Base-by-base conservation (phyloP, 495 filamentous ascomycete genomes). In the Cercophora samala region DNA sequence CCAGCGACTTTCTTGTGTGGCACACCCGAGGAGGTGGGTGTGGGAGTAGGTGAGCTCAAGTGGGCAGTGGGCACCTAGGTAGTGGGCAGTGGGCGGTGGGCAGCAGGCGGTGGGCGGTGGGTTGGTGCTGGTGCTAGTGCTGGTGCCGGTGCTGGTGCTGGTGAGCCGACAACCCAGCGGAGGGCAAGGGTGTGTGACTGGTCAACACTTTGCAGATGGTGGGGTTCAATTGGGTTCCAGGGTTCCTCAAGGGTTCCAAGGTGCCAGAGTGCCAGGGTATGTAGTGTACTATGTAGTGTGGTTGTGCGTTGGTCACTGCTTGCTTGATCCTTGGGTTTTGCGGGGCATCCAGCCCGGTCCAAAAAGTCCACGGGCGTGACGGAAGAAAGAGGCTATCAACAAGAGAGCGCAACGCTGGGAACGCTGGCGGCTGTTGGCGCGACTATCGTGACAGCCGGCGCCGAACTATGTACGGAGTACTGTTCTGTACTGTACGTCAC, bases 351-450 rank as follows among this genome's bases (percentile, higher is more conserved):
- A 46, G 37, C 37, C 37, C 37, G 13, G 37, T 46, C 37, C 37
- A 46, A 46, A 18, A 17, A n/a, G n/a, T 46, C 37, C 37, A 46
- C 29, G 29, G 29, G 29, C 29, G 29, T 32, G 29, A 32, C 29
- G 29, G 29, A 32, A 32, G 3, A 24, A 60, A 60, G 21, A 29
- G 58, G 19, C 58, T 23, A 60, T 21, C 17, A 46, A 51, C 58
- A 46, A 24, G 6, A 25, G 32, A 46, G 60, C 60, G 29, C 60
- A 62, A 62, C 60, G 26, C 60, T 46, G 60, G 60, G 15, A 62
- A 62, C 60, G 26, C 60, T 46, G 60, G 60, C 60, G 60, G 60
- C 60, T 37, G 60, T 62, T 62, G 24, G 60, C 60, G 60, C 21
- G 60, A 37, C 17, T 18, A 5, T 3, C 2, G 24, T 42, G 24